These are phyloP conservation scores for Paramecium caudatum DNA, from an alignment of 73 alveolate species.

Conservation along the genomic window DNA sequence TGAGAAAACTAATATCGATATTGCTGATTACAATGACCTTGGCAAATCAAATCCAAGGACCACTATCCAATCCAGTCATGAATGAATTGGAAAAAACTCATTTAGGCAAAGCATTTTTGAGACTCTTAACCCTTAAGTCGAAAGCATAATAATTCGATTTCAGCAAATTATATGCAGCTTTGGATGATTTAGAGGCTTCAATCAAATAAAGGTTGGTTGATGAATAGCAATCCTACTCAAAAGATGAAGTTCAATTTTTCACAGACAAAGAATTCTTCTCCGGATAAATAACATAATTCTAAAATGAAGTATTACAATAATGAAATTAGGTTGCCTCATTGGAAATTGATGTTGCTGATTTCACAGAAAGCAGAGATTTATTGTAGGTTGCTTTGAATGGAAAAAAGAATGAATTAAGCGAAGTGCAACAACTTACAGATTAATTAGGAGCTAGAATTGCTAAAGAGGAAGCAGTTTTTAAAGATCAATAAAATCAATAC, in stretches of 20 bases:
- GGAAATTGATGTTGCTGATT: constrained; percentile 49
- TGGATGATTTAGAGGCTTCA: constrained; percentile 45
- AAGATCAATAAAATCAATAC: constrained; percentile 41
- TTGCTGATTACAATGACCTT: constrained; percentile 21
- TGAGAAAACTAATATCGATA: constrained; percentile 33
- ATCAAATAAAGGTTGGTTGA: constrained; percentile 51
- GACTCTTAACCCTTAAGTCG: constrained; percentile 35
- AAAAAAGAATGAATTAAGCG: constrained; percentile 42
- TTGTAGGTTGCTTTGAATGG: not conserved
- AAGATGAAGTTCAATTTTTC: constrained; percentile 48
- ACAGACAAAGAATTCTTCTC: constrained; percentile 32
- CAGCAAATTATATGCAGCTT: constrained; percentile 43
- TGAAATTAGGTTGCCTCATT: not conserved
- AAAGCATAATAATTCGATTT: constrained; percentile 67
- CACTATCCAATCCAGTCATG: constrained; percentile 21
- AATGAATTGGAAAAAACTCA: constrained; percentile 53
- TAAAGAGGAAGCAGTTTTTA: constrained; percentile 1
- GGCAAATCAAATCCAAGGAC: constrained; percentile 50
- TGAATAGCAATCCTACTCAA: not conserved
- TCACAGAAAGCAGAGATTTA: constrained; percentile 41
- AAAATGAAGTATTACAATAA: constrained; percentile 48
- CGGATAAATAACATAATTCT: constrained; percentile 42
- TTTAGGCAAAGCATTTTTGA: constrained; percentile 56
- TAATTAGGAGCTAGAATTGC: not conserved
- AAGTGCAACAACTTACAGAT: not conserved